phyloP scores from a whole-genome alignment of 1,284 basidiomycete species.

The Prillingera fragicola region DNA sequence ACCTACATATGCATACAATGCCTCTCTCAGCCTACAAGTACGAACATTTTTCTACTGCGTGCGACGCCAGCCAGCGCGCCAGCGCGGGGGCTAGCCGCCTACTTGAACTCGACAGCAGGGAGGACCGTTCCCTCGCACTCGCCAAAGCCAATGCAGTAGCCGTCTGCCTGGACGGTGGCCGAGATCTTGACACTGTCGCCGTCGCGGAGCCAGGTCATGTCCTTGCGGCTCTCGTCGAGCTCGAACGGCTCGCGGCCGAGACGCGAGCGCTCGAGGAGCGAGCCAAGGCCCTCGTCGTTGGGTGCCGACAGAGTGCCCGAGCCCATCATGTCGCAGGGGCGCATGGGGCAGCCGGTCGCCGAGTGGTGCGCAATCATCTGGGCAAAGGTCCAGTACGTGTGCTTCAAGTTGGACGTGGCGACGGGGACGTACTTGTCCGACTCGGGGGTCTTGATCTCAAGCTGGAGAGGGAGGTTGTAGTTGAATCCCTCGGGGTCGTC shows the following conservation, averaged over 20 bases:
- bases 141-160: constrained; percentile 15
- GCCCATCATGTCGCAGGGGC: constrained; percentile 28
- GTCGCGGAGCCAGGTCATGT: constrained; percentile 21
- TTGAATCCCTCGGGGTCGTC: constrained; percentile 13
- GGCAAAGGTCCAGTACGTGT: constrained; percentile 19
- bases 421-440: constrained; percentile 7
- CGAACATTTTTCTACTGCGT: constrained; percentile 1
- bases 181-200: constrained; percentile 14
- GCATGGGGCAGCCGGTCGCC: constrained; percentile 20
- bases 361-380: constrained; percentile 33
- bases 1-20: no score
- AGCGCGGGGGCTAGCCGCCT: no score
- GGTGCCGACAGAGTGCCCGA: constrained; percentile 28
- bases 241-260: constrained; percentile 12
- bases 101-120: constrained; percentile 1
- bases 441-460: constrained; percentile 10
- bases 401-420: constrained; percentile 6
- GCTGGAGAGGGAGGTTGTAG: constrained; percentile 12
- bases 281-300: constrained; percentile 16
- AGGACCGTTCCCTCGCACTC: constrained; percentile 18
- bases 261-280: constrained; percentile 19
- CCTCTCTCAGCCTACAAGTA: no score
- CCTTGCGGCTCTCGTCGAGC: constrained; percentile 13
- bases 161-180: constrained; percentile 8
- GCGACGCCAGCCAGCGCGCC: no score